A percentile compares a stretch with the other conserved stretches of the same genome.
phyloP scores from a whole-genome alignment of 2,329 filamentous ascomycete genomes.

The Epichloe coenophiala region DNA sequence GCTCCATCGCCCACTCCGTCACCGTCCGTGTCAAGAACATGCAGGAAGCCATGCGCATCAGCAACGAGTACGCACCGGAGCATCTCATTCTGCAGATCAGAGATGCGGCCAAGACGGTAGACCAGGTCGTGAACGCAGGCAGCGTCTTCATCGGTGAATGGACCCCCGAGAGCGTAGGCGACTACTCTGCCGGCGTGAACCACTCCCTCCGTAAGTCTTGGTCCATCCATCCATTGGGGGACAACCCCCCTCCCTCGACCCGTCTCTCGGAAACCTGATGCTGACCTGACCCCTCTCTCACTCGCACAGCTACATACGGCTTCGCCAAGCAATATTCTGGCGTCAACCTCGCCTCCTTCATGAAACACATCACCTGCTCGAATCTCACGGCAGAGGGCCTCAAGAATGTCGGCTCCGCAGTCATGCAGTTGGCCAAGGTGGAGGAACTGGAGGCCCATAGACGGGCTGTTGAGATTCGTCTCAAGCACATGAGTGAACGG shows the following conservation, averaged over 20 bases:
- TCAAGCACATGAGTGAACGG: constrained; percentile 35
- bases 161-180: constrained; percentile 91
- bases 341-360: constrained; percentile 88
- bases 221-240: not conserved
- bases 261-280: not conserved
- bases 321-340: constrained; percentile 98
- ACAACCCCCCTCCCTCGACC: no score
- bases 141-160: constrained; percentile 92
- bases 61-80: constrained; percentile 92
- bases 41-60: constrained; percentile 63
- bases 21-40: constrained; percentile 64
- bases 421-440: constrained; percentile 90
- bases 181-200: constrained; percentile 96
- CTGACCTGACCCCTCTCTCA: not conserved
- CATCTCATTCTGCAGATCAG: constrained; percentile 86
- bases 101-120: constrained; percentile 60
- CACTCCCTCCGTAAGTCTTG: constrained; percentile 77
- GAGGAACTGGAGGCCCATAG: constrained; percentile 92
- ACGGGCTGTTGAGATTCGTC: constrained; percentile 73
- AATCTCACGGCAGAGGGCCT: constrained; percentile 79
- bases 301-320: constrained; percentile 68
- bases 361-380: constrained; percentile 95
- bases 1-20: constrained; percentile 81
- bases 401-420: constrained; percentile 70
- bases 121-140: constrained; percentile 80